Base-by-base conservation (phyloP, 1,284 basidiomycete species). In the Fomes fomentarius region DNA sequence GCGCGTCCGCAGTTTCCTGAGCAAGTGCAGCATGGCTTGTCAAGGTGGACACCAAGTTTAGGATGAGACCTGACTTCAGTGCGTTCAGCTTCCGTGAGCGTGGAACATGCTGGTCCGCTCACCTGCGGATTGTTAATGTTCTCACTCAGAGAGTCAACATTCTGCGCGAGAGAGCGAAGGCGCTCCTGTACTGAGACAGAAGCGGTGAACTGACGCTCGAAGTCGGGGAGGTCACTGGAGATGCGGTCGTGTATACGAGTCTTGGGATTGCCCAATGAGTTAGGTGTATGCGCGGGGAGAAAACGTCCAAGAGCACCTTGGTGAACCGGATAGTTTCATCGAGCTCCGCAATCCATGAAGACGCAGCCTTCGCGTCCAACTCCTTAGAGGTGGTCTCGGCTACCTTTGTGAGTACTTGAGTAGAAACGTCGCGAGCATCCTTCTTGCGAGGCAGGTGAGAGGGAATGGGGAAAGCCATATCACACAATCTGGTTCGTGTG, bases 401-500 rank as follows among this genome's bases (percentile, higher is more conserved):
- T 43, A 93, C 78, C 68, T 83, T 87, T 40, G 80, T 76, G 40
- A 93, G 76, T 28, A 92, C 82, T 52, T 77, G 76, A 0, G 87
- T 87, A 15, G 87, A 85, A 9, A 85, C 78, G 70, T 89, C 87
- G 61, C 82, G 79, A 34, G 77, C 74, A 60, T 71, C 66, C 50
- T 76, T 69, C 56, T 71, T 72, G 45, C 83, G 81, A 24, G 88
- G 87, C 38, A 90, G 75, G 70, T 91, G 87, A 15, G 81, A 69
- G 56, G 87, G 88, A 57, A 89, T 64, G 50, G 83, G 81, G 69
- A 90, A 89, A 33, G 88, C 83, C 88, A 91, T 91, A 62, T 26
- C 17, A 17, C 15, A 33, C 11, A 30, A 3, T 26, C 12, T 8
- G 26, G 38, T 38, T 24, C n/a, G 28, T 21, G 12, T 38, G 33